Evolutionary conservation across 2,329 filamentous ascomycete genomes (phyloP), one percentile per base, ranked within the genome.

Genomic region (Alternaria infectoria): DNA sequence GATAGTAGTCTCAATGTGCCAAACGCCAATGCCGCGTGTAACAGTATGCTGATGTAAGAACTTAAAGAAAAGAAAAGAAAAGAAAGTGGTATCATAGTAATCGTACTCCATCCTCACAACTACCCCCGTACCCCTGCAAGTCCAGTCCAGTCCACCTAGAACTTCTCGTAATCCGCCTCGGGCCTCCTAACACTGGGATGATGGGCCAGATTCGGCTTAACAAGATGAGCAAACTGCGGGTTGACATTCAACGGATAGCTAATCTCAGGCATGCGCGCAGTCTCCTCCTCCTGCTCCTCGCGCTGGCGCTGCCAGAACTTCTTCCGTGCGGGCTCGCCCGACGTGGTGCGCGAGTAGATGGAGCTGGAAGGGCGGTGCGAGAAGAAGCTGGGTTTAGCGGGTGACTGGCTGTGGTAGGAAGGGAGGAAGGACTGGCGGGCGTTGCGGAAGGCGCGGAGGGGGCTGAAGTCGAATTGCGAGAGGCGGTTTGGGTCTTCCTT

Each of bases 191-290:
- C 62, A 30, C 77, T 79, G 2, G 69, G 87, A 82, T 89, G 87
- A 70, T 88, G 82, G 4, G 87, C 85, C 57, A 86, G 77, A 69
- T 89, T 83, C 3, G 88, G 88, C 68, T 83, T 81, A 51, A 84
- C 80, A 44, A 88, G 83, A 69, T 86, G 84, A 28, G 84, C 80
- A 72, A 84, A 85, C 71, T 85, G 82, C n/a, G 83, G 81, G 63
- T 87, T 85, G 28, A 82, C 81, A 57, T 84, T 83, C 61, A 87
- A 77, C 0, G 88, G 87, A 10, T 81, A 82, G 1, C 86, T 88
- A 68, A 91, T 89, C 65, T 86, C 85, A 51, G 84, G 78, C 69
- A 85, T 76, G 28, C 78, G 80, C 51, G 77, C 84, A 54, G 79
- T 81, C 64, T 82, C 79, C 71, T 80, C 81, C 47, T 84, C 72